These are phyloP conservation scores for Clitopilus passeckerianus DNA, from an alignment of 768 basidiomycete genomes.

Conservation along the genomic window DNA sequence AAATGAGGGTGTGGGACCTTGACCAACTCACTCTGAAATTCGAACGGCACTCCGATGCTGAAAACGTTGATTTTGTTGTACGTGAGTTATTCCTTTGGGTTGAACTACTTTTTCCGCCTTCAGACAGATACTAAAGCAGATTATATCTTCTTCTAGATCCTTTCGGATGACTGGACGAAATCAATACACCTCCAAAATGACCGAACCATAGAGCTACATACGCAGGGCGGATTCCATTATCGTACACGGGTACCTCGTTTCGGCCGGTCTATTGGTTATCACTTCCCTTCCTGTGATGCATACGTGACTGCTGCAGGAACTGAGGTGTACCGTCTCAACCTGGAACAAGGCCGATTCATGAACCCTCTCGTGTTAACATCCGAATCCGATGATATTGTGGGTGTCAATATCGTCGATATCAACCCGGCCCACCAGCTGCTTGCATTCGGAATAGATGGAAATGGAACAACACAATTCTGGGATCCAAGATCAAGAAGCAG, in stretches of 20 bases:
- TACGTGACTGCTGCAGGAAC: conserved; percentile 79
- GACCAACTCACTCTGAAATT: conserved; percentile 91
- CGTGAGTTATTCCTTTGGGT: conserved; percentile 43
- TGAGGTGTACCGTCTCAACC: conserved; percentile 90
- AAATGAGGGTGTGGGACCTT: conserved; percentile 94
- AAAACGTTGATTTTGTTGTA: conserved; percentile 98
- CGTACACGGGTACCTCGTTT: conserved; percentile 92
- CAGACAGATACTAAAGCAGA: neutral
- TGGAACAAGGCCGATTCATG: conserved; percentile 93
- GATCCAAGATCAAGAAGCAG: conserved; percentile 80
- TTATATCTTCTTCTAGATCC: conserved; percentile 46
- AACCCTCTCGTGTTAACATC: conserved; percentile 63
- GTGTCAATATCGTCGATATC: conserved; percentile 89
- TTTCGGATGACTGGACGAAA: conserved; percentile 99
- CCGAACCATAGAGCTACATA: conserved; percentile 92
- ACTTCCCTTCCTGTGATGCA: conserved; percentile 90
- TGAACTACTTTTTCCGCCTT: conserved; percentile 3
- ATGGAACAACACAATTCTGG: conserved; percentile 92
- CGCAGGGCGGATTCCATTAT: conserved; percentile 90
- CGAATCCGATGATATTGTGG: conserved; percentile 55
- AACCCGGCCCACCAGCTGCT: conserved; percentile 91
- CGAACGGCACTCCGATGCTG: conserved; percentile 91
- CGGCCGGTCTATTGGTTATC: conserved; percentile 89
- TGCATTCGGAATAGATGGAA: conserved; percentile 84
- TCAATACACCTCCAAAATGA: conserved; percentile 95